Percentiles rank a stretch among this genome's conserved stretches.
Conservation (phyloP, 169 alveolate genomes). For the Cryptosporidium viatorum region DNA sequence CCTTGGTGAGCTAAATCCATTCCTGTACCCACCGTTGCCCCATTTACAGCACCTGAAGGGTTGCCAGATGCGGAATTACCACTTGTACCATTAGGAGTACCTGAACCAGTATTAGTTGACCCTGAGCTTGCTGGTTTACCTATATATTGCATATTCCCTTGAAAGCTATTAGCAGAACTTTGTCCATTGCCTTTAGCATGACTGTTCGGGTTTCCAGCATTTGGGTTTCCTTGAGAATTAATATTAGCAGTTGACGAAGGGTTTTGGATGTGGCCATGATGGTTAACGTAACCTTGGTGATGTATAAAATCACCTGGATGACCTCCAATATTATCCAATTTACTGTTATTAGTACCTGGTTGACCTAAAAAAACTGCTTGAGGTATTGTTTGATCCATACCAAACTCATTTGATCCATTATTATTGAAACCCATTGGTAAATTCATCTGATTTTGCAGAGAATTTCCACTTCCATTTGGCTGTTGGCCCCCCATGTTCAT, state of each 20-base stretch:
- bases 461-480: constrained; percentile 9
- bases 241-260: not conserved
- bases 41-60: constrained; percentile 21
- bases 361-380: constrained; percentile 64
- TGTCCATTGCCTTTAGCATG: constrained; percentile 2
- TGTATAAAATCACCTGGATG: constrained; percentile 32
- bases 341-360: not conserved
- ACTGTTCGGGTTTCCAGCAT: constrained; percentile 5
- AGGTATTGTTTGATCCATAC: constrained; percentile 58
- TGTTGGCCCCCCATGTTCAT: not conserved
- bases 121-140: not conserved
- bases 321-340: constrained; percentile 8
- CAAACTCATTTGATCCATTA: constrained; percentile 29
- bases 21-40: constrained; percentile 31
- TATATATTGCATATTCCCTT: constrained; percentile 10
- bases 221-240: constrained; percentile 23
- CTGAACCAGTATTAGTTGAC: not conserved
- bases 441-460: constrained; percentile 7
- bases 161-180: constrained; percentile 8
- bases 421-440: constrained; percentile 47
- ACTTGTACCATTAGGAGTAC: constrained; percentile 7
- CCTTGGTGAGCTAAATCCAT: not conserved
- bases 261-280: constrained; percentile 16
- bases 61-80: constrained; percentile 21
- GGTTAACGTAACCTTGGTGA: constrained; percentile 28